phyloP scores from a whole-genome alignment of 2,329 filamentous ascomycete species.

The Colletotrichum sp. region DNA sequence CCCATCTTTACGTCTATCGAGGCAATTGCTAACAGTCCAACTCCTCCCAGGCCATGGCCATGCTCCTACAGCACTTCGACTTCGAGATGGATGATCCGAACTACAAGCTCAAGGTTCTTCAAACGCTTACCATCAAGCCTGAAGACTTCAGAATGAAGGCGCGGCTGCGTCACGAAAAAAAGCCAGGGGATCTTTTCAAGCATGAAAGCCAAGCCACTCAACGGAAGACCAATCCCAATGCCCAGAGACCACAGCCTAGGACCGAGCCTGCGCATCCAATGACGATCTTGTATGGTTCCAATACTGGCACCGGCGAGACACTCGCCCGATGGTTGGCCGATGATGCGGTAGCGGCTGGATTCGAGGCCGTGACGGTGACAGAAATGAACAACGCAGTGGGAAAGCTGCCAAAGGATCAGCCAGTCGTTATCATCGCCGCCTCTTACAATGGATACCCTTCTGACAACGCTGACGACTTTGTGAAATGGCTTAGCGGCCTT shows the following conservation, averaged over 20 bases:
- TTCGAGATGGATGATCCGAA: conserved; percentile 62
- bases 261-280: conserved; percentile 43
- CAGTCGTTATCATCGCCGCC: conserved; percentile 71
- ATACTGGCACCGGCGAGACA: conserved; percentile 76
- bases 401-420: conserved; percentile 62
- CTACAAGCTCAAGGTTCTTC: conserved; percentile 61
- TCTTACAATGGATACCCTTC: conserved; percentile 78
- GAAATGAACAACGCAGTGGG: conserved; percentile 67
- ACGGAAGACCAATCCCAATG: neutral
- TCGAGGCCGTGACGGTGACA: conserved; percentile 55
- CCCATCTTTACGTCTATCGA: neutral
- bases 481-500: conserved; percentile 66
- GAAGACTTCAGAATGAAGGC: conserved; percentile 68
- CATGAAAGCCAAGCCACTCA: conserved; percentile 39
- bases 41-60: conserved; percentile 48
- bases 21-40: neutral
- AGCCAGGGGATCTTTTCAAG: conserved; percentile 26
- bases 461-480: conserved; percentile 74
- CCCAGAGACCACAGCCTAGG: neutral
- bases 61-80: conserved; percentile 75
- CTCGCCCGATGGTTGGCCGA: conserved; percentile 68
- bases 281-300: conserved; percentile 75
- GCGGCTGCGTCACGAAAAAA: conserved; percentile 48
- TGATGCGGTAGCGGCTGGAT: conserved; percentile 65
- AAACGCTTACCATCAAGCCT: conserved; percentile 67